Percentiles rank a stretch among this genome's conserved stretches.
phyloP scores from a whole-genome alignment of 768 basidiomycete species.

The Lentinula detonsa region DNA sequence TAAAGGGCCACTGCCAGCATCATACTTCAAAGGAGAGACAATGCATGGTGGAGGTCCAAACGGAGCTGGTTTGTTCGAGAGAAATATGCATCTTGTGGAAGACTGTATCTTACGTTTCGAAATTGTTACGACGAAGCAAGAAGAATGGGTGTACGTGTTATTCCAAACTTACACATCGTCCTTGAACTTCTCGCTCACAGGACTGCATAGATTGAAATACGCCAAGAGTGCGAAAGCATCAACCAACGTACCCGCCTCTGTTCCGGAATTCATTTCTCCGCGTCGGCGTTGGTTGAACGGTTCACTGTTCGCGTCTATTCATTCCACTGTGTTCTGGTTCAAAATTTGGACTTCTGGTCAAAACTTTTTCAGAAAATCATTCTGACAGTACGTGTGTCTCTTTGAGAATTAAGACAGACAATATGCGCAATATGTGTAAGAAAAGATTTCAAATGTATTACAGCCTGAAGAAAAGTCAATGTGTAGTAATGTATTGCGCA shows the following conservation, averaged over 20 bases:
- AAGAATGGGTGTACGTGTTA: constrained; percentile 68
- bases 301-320: constrained; percentile 88
- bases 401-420: not conserved
- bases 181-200: not conserved
- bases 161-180: not conserved
- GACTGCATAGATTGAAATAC: constrained; percentile 57
- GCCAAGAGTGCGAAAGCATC: constrained; percentile 93
- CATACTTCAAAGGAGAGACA: constrained; percentile 90
- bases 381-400: constrained; percentile 43
- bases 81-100: constrained; percentile 91
- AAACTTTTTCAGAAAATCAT: constrained; percentile 73
- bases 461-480: no score
- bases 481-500: no score
- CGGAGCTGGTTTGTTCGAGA: constrained; percentile 71
- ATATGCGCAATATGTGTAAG: no score
- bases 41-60: constrained; percentile 64
- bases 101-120: constrained; percentile 92
- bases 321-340: constrained; percentile 85
- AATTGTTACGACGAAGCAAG: constrained; percentile 83
- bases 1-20: constrained; percentile 75
- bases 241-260: constrained; percentile 90
- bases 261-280: constrained; percentile 92
- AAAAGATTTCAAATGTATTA: no score
- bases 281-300: constrained; percentile 87
- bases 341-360: constrained; percentile 93